These are phyloP conservation scores for Candida sanyiensis DNA, from an alignment of 805 yeast genomes.

Conservation along the genomic window DNA sequence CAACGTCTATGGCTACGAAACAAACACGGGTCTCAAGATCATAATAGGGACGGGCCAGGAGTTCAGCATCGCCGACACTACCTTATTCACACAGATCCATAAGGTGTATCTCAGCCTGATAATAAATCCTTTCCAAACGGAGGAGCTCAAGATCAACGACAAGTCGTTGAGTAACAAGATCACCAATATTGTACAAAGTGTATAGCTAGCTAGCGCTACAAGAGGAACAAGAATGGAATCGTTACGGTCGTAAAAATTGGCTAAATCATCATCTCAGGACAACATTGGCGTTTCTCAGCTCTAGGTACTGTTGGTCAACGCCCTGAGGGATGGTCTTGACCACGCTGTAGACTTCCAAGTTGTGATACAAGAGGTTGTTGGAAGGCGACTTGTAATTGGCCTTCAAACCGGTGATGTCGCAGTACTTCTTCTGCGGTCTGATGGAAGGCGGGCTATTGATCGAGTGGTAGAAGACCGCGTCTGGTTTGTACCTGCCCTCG, in stretches of 20 bases:
- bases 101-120: conserved; percentile 48
- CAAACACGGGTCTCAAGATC: conserved; percentile 61
- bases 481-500: conserved; percentile 29
- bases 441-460: conserved; percentile 85
- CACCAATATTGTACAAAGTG: conserved; percentile 12
- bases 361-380: conserved; percentile 70
- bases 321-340: conserved; percentile 82
- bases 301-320: conserved; percentile 87
- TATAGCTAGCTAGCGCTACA: not conserved
- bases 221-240: too few relatives aligned
- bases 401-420: conserved; percentile 88
- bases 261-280: conserved; percentile 46
- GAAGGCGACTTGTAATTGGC: conserved; percentile 72
- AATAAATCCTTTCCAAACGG: conserved; percentile 56
- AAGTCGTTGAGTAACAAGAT: conserved; percentile 14
- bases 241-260: not conserved
- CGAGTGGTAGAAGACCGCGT: conserved; percentile 62
- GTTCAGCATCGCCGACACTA: conserved; percentile 24
- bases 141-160: conserved; percentile 25
- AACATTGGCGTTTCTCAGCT: conserved; percentile 83
- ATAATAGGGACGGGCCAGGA: conserved; percentile 47
- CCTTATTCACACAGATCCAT: conserved; percentile 40
- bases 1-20: conserved; percentile 62
- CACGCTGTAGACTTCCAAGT: conserved; percentile 75
- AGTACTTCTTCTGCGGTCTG: conserved; percentile 74